Percentiles rank a stretch among this genome's conserved stretches.
Evolutionary conservation across 208 protist genomes (phyloP).

Genomic region (Acanthamoeba triangularis): DNA sequence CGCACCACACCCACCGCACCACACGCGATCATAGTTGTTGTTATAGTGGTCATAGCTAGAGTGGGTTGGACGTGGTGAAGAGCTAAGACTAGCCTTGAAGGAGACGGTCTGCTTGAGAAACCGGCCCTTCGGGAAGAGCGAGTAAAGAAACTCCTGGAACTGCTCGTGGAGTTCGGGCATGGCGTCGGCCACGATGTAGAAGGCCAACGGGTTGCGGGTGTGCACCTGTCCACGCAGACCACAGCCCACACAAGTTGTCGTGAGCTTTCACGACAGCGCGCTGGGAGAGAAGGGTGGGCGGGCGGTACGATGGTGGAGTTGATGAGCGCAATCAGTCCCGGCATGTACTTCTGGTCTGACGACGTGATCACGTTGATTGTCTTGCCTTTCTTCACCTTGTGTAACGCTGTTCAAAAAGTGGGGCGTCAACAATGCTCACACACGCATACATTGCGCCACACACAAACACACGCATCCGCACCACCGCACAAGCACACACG

Average conservation of each 20-base stretch:
- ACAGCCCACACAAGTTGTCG: not conserved
- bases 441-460: not conserved
- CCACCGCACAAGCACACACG: not conserved
- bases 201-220: not conserved
- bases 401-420: not conserved
- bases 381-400: not conserved
- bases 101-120: not conserved
- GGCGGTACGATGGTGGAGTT: slow-evolving; percentile 63
- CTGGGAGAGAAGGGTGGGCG: not conserved
- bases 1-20: not conserved
- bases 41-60: not conserved
- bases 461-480: not conserved
- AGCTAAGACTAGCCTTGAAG: not conserved
- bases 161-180: not conserved
- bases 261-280: not conserved
- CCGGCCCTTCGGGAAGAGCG: slow-evolving; percentile 27
- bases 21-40: not conserved
- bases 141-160: not conserved
- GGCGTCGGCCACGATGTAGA: slow-evolving; percentile 34
- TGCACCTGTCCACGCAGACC: not conserved
- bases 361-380: slow-evolving; percentile 20
- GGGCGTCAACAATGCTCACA: no score
- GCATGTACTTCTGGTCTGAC: slow-evolving; percentile 21
- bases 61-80: not conserved
- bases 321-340: slow-evolving; percentile 49